Base-by-base conservation (phyloP, 768 basidiomycete genomes). In the Fomitopsis pulvina region DNA sequence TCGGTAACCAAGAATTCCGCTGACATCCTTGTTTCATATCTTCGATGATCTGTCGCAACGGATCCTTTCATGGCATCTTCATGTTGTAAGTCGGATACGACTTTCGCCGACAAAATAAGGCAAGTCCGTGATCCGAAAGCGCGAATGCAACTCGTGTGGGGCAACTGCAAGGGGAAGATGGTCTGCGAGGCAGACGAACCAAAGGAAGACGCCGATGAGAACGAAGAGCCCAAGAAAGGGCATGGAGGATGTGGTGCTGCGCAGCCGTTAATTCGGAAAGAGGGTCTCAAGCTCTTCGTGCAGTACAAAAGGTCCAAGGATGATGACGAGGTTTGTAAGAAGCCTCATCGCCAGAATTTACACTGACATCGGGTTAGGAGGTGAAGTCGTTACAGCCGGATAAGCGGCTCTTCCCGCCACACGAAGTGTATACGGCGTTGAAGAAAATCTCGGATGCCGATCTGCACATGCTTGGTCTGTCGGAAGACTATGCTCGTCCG, bases 241-340 rank as follows among this genome's bases (percentile, higher is more conserved):
- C 96, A 98, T 53, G 94, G 92, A n/a, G 96, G 96, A 14, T 98
- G 96, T 67, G 96, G 96, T 39, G 91, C 93, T 60, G 67, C 76
- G 24, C 96, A 99, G 66, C 96, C 96, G 0, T 72, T 77, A 45
- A 79, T 97, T 59, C 72, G 96, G 54, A 97, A 94, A 71, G 96
- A 99, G 65, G 96, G 92, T 10, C 67, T 98, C 52, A 97, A 97
- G 69, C 74, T 98, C 24, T 94, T 93, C 60, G 80, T 92, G 21
- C 90, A 95, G 54, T 94, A 93, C 74, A 97, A 96, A 71, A 86
- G 88, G 60, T 70, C 82, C n/a, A 92, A 91, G 66, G 92, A 95
- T 56, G 91, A 95, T 48, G 92, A 92, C 52, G 96, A 97, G 75
- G 91, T 91, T 65, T 57, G 83, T 79, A n/a, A 53, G 21, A 25